Percentiles rank a stretch among this genome's conserved stretches.
Evolutionary conservation across 169 alveolate species (phyloP).

Genomic region (Neospora caninum): DNA sequence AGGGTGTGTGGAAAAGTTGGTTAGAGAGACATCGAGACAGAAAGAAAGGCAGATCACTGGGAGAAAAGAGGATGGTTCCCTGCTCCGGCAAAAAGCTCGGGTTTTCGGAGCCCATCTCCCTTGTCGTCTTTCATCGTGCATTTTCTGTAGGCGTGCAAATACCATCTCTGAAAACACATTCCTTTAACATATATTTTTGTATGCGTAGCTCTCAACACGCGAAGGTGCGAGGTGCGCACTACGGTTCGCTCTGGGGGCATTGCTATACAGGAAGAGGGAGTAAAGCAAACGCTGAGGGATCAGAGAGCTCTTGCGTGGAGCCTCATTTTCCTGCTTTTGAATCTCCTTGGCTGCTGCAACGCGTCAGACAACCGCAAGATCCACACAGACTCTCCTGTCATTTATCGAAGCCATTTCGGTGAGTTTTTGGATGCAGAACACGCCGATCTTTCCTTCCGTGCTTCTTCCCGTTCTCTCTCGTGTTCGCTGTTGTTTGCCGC

Average conservation of each 20-base stretch:
- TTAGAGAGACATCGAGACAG: not conserved
- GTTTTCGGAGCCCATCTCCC: not conserved
- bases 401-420: not conserved
- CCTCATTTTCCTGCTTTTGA: no score
- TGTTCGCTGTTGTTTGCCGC: no score
- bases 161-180: no score
- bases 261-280: not conserved
- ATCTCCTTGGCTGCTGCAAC: not conserved
- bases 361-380: conserved; percentile 4
- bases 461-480: no score
- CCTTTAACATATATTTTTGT: not conserved
- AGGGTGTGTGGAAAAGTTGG: no score
- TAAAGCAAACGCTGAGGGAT: no score
- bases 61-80: not conserved
- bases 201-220: not conserved
- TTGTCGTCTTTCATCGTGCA: not conserved
- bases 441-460: no score
- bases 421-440: not conserved
- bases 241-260: not conserved
- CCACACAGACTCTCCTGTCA: not conserved
- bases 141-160: not conserved
- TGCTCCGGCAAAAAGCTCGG: not conserved
- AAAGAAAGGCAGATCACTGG: not conserved
- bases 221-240: not conserved
- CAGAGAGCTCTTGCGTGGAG: no score